A percentile compares a stretch with the other conserved stretches of the same genome.
Conservation (phyloP, 2,329 filamentous ascomycete genomes). For the Fusarium sp. region DNA sequence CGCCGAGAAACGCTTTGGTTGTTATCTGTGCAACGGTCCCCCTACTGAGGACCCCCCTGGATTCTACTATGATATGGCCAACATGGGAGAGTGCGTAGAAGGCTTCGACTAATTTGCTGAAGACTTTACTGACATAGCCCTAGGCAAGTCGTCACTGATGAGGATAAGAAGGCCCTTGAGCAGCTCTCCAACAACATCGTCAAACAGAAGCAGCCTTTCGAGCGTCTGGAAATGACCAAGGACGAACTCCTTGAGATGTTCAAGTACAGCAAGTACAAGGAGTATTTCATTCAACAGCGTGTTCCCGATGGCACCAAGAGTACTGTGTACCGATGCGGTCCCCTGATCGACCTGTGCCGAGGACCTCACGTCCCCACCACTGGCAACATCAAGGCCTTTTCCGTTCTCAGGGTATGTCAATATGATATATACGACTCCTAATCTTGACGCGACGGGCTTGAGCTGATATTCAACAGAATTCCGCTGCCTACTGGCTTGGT, state of each 20-base stretch:
- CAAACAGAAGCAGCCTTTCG: slow-evolving; percentile 96
- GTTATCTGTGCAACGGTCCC: slow-evolving; percentile 91
- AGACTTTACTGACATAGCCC: slow-evolving; percentile 53
- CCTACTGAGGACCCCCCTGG: slow-evolving; percentile 80
- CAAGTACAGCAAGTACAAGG: slow-evolving; percentile 97
- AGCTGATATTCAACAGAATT: slow-evolving; percentile 65
- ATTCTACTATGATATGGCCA: slow-evolving; percentile 97
- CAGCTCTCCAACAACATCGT: slow-evolving; percentile 82
- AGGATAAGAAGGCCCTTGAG: slow-evolving; percentile 89
- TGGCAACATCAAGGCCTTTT: slow-evolving; percentile 91
- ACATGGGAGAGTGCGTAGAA: slow-evolving; percentile 51
- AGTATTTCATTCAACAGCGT: slow-evolving; percentile 83
- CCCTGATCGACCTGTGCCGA: slow-evolving; percentile 93
- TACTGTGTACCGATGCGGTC: slow-evolving; percentile 94
- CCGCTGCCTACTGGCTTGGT: slow-evolving; percentile 87
- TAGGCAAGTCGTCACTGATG: slow-evolving; percentile 74
- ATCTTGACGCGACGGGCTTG: not conserved
- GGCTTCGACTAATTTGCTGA: not conserved
- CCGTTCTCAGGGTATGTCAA: slow-evolving; percentile 78
- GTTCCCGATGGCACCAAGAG: slow-evolving; percentile 86
- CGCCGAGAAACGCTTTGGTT: slow-evolving; percentile 88
- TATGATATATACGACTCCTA: not conserved
- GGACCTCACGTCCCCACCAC: slow-evolving; percentile 94
- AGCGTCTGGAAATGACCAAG: slow-evolving; percentile 88
- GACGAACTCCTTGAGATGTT: slow-evolving; percentile 94